Conservation (phyloP, 176 grass and related monocot genomes). For the Triticum aestivum region DNA sequence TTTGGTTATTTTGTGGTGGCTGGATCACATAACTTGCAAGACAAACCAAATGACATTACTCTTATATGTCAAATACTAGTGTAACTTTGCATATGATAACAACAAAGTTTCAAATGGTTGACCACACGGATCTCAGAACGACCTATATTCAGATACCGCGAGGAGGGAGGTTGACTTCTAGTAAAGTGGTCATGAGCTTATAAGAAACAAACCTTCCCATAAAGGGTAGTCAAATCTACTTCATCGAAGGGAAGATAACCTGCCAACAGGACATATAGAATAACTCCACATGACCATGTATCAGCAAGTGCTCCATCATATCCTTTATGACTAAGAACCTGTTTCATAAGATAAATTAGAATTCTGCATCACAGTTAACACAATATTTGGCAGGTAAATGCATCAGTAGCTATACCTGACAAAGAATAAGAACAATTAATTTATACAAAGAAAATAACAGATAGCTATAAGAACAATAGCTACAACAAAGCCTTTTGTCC, state of each 20-base stretch:
- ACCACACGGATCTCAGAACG: neutral
- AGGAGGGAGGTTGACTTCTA: neutral
- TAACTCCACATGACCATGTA: constrained; percentile 98
- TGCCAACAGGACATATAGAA: constrained; percentile 90
- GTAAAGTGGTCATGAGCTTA: constrained; percentile 10
- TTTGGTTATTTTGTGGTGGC: neutral
- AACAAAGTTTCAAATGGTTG: neutral
- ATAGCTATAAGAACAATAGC: neutral
- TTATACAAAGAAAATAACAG: constrained; percentile 22
- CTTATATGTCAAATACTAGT: neutral
- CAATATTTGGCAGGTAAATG: constrained; percentile 18
- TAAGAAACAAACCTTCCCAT: constrained; percentile 70
- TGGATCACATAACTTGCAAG: constrained; percentile 11
- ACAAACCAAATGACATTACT: constrained; percentile 1
- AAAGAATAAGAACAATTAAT: constrained; percentile 9
- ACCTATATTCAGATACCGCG: neutral
- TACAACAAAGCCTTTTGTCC: too few species aligned
- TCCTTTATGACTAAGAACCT: constrained; percentile 97
- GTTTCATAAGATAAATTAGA: constrained; percentile 27
- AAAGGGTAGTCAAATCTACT: constrained; percentile 94
- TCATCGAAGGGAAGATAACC: constrained; percentile 99
- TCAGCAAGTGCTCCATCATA: constrained; percentile 97
- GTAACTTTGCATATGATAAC: neutral
- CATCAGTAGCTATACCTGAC: neutral
- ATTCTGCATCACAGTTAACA: neutral